Evolutionary conservation across 129 eudicot species (phyloP).

Genomic region (Centaurea solstitialis): DNA sequence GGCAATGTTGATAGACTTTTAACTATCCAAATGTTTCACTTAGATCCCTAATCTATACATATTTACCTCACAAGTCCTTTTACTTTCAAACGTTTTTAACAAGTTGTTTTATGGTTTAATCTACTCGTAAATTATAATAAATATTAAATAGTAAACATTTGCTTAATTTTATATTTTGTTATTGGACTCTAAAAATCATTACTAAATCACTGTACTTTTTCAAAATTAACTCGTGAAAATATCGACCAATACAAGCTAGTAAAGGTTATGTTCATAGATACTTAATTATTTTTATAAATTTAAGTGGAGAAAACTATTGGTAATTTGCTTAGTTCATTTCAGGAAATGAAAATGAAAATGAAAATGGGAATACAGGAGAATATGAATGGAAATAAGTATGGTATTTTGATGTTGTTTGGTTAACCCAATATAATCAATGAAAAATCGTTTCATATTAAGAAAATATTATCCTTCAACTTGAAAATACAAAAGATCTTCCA

Average conservation of each 20-base stretch:
- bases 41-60: background rate
- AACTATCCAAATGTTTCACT: background rate
- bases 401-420: too few species aligned
- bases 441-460: too few species aligned
- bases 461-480: too few species aligned
- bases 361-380: too few species aligned
- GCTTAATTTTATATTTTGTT: background rate
- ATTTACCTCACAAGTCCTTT: background rate
- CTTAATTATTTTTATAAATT: background rate
- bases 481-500: too few species aligned
- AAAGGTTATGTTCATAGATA: background rate
- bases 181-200: background rate
- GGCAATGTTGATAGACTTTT: conserved; percentile 11
- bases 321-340: too few species aligned
- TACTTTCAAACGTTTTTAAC: background rate
- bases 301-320: background rate
- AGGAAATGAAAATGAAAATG: too few species aligned
- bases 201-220: background rate
- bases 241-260: background rate
- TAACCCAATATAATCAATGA: too few species aligned
- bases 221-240: background rate
- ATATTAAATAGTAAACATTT: background rate
- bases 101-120: background rate
- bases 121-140: background rate
- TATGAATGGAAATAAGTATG: too few species aligned